Conservation (phyloP, 257 asterid species). For the Gentiana macrophylla region DNA sequence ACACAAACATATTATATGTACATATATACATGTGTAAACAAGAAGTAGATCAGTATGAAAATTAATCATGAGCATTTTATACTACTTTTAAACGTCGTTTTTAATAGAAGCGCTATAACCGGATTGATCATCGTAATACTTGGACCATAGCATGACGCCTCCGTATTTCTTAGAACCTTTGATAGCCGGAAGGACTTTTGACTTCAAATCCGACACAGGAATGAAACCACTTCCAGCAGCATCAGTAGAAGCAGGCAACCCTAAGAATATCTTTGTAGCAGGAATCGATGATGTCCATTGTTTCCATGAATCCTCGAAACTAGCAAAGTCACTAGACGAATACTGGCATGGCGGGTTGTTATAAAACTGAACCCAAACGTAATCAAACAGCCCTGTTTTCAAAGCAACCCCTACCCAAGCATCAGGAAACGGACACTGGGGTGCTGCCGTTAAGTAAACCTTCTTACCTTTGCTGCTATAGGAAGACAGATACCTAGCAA, state of each 20-base stretch:
- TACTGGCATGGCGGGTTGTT: slow-evolving; percentile 50
- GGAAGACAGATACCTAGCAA: slow-evolving; percentile 6
- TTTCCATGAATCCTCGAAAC: slow-evolving; percentile 18
- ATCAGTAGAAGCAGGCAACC: slow-evolving; percentile 41
- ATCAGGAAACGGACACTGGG: slow-evolving; percentile 45
- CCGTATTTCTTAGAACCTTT: slow-evolving; percentile 44
- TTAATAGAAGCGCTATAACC: slow-evolving; percentile 47
- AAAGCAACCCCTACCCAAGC: slow-evolving; percentile 22
- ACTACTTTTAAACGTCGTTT: slow-evolving; percentile 25
- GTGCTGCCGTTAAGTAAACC: slow-evolving; percentile 41
- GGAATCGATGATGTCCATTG: slow-evolving; percentile 31
- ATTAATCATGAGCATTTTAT: no score
- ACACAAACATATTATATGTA: no score
- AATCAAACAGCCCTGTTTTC: slow-evolving; percentile 29
- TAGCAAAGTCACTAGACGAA: background rate
- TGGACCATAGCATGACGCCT: slow-evolving; percentile 56
- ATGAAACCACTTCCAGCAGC: slow-evolving; percentile 53
- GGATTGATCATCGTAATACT: slow-evolving; percentile 38
- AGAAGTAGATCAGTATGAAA: no score
- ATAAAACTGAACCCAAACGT: slow-evolving; percentile 30
- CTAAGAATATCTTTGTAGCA: slow-evolving; percentile 36
- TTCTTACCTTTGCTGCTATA: slow-evolving; percentile 12
- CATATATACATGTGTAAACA: no score
- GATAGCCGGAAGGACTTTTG: slow-evolving; percentile 34
- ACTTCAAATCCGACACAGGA: slow-evolving; percentile 26